These are phyloP conservation scores for Phytophthora ohioensis DNA, from an alignment of 352 stramenopile species.

Conservation along the genomic window DNA sequence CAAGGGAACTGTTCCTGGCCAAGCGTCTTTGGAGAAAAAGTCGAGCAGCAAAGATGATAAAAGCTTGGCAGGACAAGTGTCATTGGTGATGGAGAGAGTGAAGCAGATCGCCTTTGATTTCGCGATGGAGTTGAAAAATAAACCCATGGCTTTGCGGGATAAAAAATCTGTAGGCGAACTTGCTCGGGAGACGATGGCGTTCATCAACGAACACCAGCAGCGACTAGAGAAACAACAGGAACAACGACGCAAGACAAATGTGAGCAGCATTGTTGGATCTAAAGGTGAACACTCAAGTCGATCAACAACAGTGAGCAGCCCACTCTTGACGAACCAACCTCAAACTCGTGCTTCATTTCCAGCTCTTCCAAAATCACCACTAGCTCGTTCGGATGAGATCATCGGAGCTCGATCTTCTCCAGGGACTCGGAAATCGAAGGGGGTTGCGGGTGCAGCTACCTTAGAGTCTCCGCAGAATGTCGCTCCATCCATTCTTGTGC, in stretches of 20 bases:
- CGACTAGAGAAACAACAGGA: conserved; percentile 25
- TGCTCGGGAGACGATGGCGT: conserved; percentile 62
- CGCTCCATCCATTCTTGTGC: conserved; percentile 19
- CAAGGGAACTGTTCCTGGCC: conserved; percentile 14
- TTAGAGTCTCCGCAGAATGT: not conserved
- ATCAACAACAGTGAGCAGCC: conserved; percentile 1
- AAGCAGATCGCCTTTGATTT: conserved; percentile 74
- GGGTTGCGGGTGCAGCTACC: not conserved
- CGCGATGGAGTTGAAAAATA: conserved; percentile 57
- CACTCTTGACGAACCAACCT: conserved; percentile 13
- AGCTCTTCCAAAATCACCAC: conserved; percentile 24
- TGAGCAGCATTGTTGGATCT: not conserved
- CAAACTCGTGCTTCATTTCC: conserved; percentile 26
- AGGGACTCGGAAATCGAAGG: not conserved
- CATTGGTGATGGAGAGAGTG: conserved; percentile 55
- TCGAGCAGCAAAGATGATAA: conserved; percentile 5
- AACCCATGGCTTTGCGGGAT: conserved; percentile 40
- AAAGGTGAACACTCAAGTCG: conserved; percentile 2
- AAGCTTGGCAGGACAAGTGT: not conserved
- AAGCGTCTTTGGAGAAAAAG: conserved; percentile 7
- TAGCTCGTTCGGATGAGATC: conserved; percentile 6
- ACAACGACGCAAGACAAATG: conserved; percentile 19
- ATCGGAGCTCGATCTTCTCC: not conserved
- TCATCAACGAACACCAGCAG: conserved; percentile 55
- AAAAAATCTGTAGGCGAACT: conserved; percentile 70